Evolutionary conservation across 495 filamentous ascomycete species (phyloP).

Genomic region (Parathielavia appendiculata): DNA sequence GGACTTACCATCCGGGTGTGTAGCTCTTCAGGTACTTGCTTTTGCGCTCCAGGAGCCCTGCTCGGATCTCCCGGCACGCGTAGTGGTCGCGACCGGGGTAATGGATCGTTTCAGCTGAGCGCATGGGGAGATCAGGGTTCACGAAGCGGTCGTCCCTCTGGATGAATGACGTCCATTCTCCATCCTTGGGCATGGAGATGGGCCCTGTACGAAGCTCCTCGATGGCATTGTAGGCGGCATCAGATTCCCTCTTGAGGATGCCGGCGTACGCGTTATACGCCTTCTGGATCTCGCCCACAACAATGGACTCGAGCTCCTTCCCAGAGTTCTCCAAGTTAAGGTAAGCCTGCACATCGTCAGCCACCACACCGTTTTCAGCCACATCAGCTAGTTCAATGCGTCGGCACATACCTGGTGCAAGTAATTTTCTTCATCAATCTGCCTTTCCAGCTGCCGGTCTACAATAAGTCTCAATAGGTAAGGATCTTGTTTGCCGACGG

Average conservation of each 20-base stretch:
- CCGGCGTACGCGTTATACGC: constrained; percentile 88
- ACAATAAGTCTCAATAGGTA: constrained; percentile 79
- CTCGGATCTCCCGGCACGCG: constrained; percentile 77
- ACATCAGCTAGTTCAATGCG: neutral
- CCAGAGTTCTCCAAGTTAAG: constrained; percentile 93
- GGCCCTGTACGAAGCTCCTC: constrained; percentile 81
- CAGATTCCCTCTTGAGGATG: constrained; percentile 84
- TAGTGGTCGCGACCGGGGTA: constrained; percentile 93
- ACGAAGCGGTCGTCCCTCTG: constrained; percentile 80
- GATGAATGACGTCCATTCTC: constrained; percentile 85
- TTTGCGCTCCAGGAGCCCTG: constrained; percentile 91
- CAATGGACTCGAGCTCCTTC: constrained; percentile 88
- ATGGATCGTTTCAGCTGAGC: constrained; percentile 74
- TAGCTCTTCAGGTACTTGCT: constrained; percentile 99
- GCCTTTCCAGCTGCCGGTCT: constrained; percentile 81
- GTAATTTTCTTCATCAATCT: constrained; percentile 97
- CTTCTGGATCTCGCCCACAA: constrained; percentile 95
- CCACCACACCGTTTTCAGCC: constrained; percentile 12
- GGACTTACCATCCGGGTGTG: constrained; percentile 83
- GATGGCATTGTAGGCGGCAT: constrained; percentile 68
- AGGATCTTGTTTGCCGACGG: constrained; percentile 82
- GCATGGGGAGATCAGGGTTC: constrained; percentile 72
- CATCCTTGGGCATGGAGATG: constrained; percentile 82
- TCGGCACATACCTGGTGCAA: constrained; percentile 65
- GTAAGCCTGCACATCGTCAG: constrained; percentile 60